Conservation (phyloP, 257 asterid genomes). For the Forsythia suspensa region DNA sequence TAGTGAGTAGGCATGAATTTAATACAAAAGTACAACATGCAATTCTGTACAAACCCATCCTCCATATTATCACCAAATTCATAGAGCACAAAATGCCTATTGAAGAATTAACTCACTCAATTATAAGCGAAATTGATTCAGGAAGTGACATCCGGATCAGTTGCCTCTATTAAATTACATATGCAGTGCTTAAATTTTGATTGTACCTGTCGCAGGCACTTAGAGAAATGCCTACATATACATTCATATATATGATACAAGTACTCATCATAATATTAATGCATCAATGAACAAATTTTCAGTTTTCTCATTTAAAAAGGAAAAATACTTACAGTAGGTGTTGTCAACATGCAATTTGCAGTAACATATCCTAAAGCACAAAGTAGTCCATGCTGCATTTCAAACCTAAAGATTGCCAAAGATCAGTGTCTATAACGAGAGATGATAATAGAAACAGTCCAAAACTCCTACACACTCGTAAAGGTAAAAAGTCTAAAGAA, state of each 20-base stretch:
- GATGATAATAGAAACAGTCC: constrained; percentile 13
- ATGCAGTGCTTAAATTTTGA: not conserved
- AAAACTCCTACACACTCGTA: constrained; percentile 10
- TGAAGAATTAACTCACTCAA: constrained; percentile 2
- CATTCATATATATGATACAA: not conserved
- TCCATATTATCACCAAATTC: not conserved
- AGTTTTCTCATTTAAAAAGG: not conserved
- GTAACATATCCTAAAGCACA: constrained; percentile 87
- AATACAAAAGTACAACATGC: constrained; percentile 7
- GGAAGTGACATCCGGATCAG: not conserved
- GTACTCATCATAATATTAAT: not conserved
- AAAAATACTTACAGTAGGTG: constrained; percentile 67
- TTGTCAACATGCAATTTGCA: constrained; percentile 74
- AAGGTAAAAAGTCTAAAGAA: constrained; percentile 17
- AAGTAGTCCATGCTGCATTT: constrained; percentile 76
- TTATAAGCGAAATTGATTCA: not conserved
- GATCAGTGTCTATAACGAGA: constrained; percentile 17
- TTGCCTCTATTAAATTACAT: not conserved
- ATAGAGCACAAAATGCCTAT: constrained; percentile 6
- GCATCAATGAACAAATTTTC: not conserved
- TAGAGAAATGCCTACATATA: not conserved
- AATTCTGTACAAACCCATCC: not conserved
- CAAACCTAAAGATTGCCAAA: constrained; percentile 59
- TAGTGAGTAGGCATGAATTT: not conserved
- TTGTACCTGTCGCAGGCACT: not conserved